Percentiles rank a stretch among this genome's conserved stretches.
phyloP scores from a whole-genome alignment of 2,329 filamentous ascomycete genomes.

The Fusarium nurragi region DNA sequence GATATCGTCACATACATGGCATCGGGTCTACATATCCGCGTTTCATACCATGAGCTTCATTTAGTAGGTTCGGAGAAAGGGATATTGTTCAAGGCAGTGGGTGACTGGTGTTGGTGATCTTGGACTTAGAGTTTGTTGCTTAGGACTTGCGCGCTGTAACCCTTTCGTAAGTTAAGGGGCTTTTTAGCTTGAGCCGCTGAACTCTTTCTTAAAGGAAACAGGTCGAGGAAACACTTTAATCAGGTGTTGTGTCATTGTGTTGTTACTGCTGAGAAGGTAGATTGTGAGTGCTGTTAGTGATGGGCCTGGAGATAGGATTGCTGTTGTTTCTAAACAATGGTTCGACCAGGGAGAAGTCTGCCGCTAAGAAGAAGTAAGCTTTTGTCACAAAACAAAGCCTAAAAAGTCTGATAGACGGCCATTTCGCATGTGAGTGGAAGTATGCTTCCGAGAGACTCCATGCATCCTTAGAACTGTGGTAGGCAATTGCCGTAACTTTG shows the following conservation, averaged over 20 bases:
- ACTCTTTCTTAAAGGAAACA: slow-evolving; percentile 5
- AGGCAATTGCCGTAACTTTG: neutral
- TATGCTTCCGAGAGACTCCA: neutral
- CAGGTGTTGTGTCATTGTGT: neutral
- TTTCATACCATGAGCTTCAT: neutral
- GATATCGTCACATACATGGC: neutral
- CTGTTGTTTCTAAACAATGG: no score
- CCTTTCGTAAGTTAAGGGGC: neutral
- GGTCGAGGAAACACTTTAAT: neutral
- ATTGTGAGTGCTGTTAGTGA: neutral
- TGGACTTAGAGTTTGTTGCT: neutral
- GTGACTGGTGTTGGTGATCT: neutral
- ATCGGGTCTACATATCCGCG: neutral
- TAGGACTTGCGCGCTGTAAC: slow-evolving; percentile 3
- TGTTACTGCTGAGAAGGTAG: neutral
- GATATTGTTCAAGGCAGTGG: neutral
- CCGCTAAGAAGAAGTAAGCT: no score
- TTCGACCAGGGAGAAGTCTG: no score
- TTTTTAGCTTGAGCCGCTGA: slow-evolving; percentile 4
- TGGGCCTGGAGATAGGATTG: neutral
- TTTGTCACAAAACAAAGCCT: neutral
- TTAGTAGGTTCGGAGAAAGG: neutral
- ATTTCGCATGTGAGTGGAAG: neutral
- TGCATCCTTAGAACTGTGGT: neutral
- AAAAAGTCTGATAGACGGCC: neutral